Evolutionary conservation across 169 alveolate species (phyloP).

Genomic region (Theileria parva): DNA sequence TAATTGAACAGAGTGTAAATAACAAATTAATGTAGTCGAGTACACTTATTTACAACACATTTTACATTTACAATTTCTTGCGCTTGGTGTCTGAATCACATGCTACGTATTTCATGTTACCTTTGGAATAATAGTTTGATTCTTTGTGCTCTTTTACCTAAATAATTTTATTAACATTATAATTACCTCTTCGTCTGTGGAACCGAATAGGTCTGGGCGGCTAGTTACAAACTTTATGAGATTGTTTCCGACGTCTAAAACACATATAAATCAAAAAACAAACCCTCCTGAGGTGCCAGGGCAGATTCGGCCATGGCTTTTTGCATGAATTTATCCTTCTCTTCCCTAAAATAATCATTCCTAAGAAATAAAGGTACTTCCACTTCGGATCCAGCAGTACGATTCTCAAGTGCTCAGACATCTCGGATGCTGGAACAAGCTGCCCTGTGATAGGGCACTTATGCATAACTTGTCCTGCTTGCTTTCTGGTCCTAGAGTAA

Average conservation of each 20-base stretch:
- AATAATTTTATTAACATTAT: constrained; percentile 29
- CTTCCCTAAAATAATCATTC: constrained; percentile 57
- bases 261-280: background rate
- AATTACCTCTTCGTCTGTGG: constrained; percentile 86
- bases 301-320: constrained; percentile 87
- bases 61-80: constrained; percentile 40
- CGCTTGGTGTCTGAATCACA: background rate
- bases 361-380: constrained; percentile 68
- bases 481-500: constrained; percentile 75
- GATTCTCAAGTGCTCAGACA: constrained; percentile 90
- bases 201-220: constrained; percentile 89
- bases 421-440: constrained; percentile 87
- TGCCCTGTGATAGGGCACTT: constrained; percentile 94
- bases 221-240: constrained; percentile 84
- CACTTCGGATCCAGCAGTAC: constrained; percentile 95
- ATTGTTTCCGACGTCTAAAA: constrained; percentile 81
- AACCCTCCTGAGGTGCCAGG: constrained; percentile 81
- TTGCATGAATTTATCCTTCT: constrained; percentile 82
- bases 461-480: constrained; percentile 77
- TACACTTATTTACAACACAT: constrained; percentile 39
- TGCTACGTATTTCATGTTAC: background rate
- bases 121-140: constrained; percentile 20
- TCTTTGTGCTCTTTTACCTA: constrained; percentile 32
- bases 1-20: constrained; percentile 13
- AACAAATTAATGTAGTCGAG: constrained; percentile 31